Percentiles rank a stretch among this genome's conserved stretches.
phyloP scores from a whole-genome alignment of 495 filamentous ascomycete genomes.

The Podospora sp. region DNA sequence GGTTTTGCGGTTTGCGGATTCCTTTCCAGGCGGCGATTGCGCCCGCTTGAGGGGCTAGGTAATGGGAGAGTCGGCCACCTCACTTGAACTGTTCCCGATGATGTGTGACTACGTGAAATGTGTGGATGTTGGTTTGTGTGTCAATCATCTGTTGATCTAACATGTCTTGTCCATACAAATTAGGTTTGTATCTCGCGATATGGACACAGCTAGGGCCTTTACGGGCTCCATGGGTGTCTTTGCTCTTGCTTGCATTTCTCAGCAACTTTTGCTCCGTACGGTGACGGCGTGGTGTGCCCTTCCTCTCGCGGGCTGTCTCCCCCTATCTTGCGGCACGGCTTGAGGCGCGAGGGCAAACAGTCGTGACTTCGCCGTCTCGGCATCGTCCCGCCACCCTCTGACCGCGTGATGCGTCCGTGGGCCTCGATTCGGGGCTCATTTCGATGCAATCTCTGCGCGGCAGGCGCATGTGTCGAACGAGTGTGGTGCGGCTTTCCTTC shows the following conservation, averaged over 20 bases:
- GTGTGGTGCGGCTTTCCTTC: not conserved
- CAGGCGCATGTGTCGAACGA: slow-evolving; percentile 1
- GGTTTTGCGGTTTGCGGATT: slow-evolving; percentile 14
- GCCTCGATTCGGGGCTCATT: not conserved
- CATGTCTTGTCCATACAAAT: not conserved
- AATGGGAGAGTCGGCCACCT: slow-evolving; percentile 54
- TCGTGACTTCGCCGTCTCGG: not conserved
- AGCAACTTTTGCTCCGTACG: not conserved
- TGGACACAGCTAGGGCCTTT: not conserved
- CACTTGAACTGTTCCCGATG: slow-evolving; percentile 26
- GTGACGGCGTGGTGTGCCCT: not conserved
- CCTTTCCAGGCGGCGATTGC: slow-evolving; percentile 27
- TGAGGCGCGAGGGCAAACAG: not conserved
- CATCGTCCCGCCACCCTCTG: not conserved
- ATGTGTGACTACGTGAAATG: not conserved
- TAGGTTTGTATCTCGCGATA: not conserved
- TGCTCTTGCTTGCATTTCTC: not conserved
- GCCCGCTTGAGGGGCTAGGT: slow-evolving; percentile 47
- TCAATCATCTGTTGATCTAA: not conserved
- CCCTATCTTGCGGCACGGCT: not conserved
- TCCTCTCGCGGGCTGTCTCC: not conserved
- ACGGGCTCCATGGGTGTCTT: not conserved
- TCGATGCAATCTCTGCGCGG: not conserved
- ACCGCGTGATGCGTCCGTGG: not conserved
- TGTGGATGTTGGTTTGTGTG: slow-evolving; percentile 6